These are phyloP conservation scores for Cystoderma amianthinum DNA, from an alignment of 768 basidiomycete species.

Conservation along the genomic window DNA sequence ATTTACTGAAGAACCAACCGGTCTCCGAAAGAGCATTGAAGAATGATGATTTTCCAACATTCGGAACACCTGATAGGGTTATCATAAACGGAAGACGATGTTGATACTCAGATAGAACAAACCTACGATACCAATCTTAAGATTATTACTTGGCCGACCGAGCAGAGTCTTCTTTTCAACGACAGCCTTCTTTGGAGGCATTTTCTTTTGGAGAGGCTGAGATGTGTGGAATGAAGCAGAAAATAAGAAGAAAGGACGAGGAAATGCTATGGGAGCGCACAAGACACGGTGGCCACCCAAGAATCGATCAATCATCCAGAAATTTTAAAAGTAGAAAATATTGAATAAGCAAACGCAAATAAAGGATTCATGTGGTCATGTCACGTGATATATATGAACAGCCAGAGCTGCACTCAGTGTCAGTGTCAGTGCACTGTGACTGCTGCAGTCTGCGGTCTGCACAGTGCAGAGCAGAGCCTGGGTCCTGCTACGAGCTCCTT, in stretches of 20 bases:
- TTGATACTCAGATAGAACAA: constrained; percentile 27
- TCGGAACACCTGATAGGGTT: constrained; percentile 64
- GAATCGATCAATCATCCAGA: constrained; percentile 19
- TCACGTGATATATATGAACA: too few species aligned
- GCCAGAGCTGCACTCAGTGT: too few species aligned
- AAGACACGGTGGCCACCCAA: constrained; percentile 11
- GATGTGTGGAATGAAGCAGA: constrained; percentile 31
- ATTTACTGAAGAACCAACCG: constrained; percentile 38
- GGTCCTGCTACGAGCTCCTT: too few species aligned
- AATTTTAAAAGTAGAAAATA: constrained; percentile 10
- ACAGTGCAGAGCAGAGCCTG: too few species aligned
- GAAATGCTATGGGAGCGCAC: constrained; percentile 1
- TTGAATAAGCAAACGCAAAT: constrained; percentile 2
- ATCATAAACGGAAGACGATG: constrained; percentile 12
- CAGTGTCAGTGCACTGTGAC: too few species aligned
- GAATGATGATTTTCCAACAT: constrained; percentile 99
- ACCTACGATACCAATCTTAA: constrained; percentile 99
- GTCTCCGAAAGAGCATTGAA: constrained; percentile 95
- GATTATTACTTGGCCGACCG: constrained; percentile 92
- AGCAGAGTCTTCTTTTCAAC: constrained; percentile 83
- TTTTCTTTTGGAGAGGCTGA: constrained; percentile 49
- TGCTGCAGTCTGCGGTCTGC: too few species aligned
- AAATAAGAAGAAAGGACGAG: constrained; percentile 10
- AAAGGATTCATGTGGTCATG: neutral
- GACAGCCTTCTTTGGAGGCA: constrained; percentile 87